Conservation (phyloP, 768 basidiomycete species). For the Russula foetens region DNA sequence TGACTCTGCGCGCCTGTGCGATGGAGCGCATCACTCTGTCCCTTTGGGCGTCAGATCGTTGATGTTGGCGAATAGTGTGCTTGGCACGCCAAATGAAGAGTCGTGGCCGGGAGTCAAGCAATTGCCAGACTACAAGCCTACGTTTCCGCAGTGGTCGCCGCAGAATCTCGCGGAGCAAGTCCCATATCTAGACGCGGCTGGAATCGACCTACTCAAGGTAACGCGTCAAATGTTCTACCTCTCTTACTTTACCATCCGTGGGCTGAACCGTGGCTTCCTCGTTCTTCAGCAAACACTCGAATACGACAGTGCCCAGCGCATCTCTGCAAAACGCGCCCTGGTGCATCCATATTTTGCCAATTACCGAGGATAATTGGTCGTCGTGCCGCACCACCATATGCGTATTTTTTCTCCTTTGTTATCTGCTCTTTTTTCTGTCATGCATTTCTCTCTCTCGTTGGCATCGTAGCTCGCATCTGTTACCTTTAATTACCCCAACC, state of each 20-base stretch:
- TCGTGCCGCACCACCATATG: neutral
- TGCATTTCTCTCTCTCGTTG: constrained; percentile 7
- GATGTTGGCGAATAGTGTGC: constrained; percentile 37
- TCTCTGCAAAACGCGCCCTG: constrained; percentile 69
- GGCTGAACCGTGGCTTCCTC: neutral
- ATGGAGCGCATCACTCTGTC: neutral
- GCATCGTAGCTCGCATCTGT: constrained; percentile 17
- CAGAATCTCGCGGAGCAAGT: constrained; percentile 65
- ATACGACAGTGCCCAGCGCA: constrained; percentile 87
- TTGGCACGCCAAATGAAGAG: constrained; percentile 91
- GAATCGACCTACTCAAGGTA: constrained; percentile 76
- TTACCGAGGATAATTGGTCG: constrained; percentile 31
- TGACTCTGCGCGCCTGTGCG: neutral
- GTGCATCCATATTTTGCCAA: constrained; percentile 44
- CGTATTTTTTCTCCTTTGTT: neutral
- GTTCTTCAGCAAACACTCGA: constrained; percentile 36
- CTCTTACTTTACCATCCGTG: neutral
- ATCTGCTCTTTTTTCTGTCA: neutral
- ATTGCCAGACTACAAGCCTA: constrained; percentile 91
- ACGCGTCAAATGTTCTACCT: neutral
- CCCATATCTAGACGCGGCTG: constrained; percentile 62
- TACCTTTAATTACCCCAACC: constrained; percentile 12
- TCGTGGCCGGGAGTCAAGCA: constrained; percentile 84
- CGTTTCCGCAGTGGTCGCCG: constrained; percentile 91
- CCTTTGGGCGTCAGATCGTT: neutral